A percentile compares a stretch with the other conserved stretches of the same genome.
These are phyloP conservation scores for Debaryomycetaceae sp. DNA, from an alignment of 1,139 yeast genomes.

Conservation along the genomic window DNA sequence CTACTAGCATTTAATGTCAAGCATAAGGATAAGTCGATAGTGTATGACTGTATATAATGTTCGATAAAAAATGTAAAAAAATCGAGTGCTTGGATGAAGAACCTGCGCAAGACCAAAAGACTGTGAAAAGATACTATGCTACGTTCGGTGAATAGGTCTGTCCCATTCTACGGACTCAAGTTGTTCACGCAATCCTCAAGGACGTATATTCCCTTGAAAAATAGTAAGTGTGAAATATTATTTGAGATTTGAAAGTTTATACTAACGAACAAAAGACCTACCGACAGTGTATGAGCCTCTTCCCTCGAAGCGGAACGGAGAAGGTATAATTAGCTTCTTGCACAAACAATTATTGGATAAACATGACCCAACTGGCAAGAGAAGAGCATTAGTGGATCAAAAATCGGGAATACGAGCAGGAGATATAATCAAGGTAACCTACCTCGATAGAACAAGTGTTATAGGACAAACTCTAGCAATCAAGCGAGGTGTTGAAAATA, in stretches of 20 bases:
- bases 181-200: background rate
- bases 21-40: too few species aligned
- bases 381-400: slow-evolving; percentile 58
- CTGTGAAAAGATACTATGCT: background rate
- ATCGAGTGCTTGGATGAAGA: too few species aligned
- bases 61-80: too few species aligned
- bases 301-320: slow-evolving; percentile 50
- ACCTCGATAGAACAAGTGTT: slow-evolving; percentile 64
- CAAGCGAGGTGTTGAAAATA: slow-evolving; percentile 55
- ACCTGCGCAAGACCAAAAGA: too few species aligned
- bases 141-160: background rate
- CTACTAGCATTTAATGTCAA: background rate
- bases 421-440: slow-evolving; percentile 75
- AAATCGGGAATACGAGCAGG: slow-evolving; percentile 66
- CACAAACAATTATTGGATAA: slow-evolving; percentile 48
- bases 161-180: background rate
- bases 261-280: slow-evolving; percentile 15
- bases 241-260: background rate
- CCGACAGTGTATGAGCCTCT: slow-evolving; percentile 52
- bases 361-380: slow-evolving; percentile 72
- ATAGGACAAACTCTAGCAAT: slow-evolving; percentile 76
- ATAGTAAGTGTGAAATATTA: background rate
- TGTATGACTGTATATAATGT: too few species aligned
- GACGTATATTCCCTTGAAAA: background rate
- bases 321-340: slow-evolving; percentile 44